These are phyloP conservation scores for Fusarium poae DNA, from an alignment of 2,329 filamentous ascomycete species.

Conservation along the genomic window DNA sequence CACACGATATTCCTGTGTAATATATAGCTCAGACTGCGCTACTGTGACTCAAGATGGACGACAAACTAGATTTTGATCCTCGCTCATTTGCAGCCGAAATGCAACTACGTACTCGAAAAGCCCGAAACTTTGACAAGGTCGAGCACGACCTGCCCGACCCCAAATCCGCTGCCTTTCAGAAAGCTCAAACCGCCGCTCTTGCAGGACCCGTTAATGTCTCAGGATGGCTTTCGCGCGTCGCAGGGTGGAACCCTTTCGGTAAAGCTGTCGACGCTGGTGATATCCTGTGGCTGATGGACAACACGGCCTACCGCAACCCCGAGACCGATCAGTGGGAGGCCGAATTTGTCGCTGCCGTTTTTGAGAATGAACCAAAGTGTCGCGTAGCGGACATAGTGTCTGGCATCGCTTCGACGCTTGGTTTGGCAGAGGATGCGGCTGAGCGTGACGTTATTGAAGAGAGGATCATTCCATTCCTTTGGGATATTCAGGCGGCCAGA, in stretches of 20 bases:
- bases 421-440: slow-evolving; percentile 71
- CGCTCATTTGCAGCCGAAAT: slow-evolving; percentile 57
- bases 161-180: slow-evolving; percentile 49
- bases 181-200: slow-evolving; percentile 53
- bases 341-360: slow-evolving; percentile 86
- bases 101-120: slow-evolving; percentile 64
- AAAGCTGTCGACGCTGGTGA: slow-evolving; percentile 73
- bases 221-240: slow-evolving; percentile 62
- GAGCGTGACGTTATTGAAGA: slow-evolving; percentile 71
- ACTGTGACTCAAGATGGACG: slow-evolving; percentile 43
- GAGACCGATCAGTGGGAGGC: slow-evolving; percentile 74
- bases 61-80: slow-evolving; percentile 42
- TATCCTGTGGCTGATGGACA: slow-evolving; percentile 90
- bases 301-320: slow-evolving; percentile 78
- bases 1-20: slow-evolving; percentile 5
- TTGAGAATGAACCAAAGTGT: slow-evolving; percentile 77
- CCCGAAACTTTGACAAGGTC: slow-evolving; percentile 63
- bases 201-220: slow-evolving; percentile 40
- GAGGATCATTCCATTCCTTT: slow-evolving; percentile 81
- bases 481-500: slow-evolving; percentile 78
- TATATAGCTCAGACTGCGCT: slow-evolving; percentile 13
- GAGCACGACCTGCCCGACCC: slow-evolving; percentile 62
- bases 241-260: slow-evolving; percentile 68
- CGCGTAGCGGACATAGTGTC: slow-evolving; percentile 76
- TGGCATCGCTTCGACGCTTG: slow-evolving; percentile 76